These are phyloP conservation scores for Naganishia kalamii DNA, from an alignment of 768 basidiomycete species.

Conservation along the genomic window DNA sequence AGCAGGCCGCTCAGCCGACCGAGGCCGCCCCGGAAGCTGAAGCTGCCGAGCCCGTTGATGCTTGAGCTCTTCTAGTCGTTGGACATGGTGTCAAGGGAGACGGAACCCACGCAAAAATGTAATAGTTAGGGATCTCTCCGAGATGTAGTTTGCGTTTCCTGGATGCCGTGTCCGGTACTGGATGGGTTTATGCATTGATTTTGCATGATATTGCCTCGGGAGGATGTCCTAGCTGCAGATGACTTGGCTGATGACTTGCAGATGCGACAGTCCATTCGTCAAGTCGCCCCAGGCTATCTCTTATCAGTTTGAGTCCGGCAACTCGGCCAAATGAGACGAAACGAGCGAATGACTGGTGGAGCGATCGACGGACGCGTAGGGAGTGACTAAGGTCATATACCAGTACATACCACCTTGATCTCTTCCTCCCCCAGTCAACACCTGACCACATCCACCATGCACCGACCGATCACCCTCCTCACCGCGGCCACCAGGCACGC, in stretches of 20 bases:
- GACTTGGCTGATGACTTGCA: too few relatives aligned
- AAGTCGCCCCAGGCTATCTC: not conserved
- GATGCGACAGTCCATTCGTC: too few relatives aligned
- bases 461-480: not conserved
- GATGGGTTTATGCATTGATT: constrained; percentile 17
- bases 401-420: not conserved
- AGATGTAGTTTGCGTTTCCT: constrained; percentile 14
- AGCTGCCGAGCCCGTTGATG: constrained; percentile 16
- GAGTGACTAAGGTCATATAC: too few relatives aligned
- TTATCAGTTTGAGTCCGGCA: not conserved
- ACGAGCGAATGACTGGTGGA: too few relatives aligned
- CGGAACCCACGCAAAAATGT: constrained; percentile 5
- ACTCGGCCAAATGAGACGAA: not conserved
- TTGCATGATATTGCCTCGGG: too few relatives aligned
- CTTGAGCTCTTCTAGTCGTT: not conserved
- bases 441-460: not conserved
- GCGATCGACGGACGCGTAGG: too few relatives aligned
- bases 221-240: too few relatives aligned
- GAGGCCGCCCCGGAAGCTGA: constrained; percentile 25
- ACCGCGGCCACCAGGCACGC: constrained; percentile 8
- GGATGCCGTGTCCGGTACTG: not conserved
- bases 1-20: constrained; percentile 22
- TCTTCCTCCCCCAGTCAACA: not conserved
- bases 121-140: not conserved
- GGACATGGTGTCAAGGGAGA: constrained; percentile 3